A percentile compares a stretch with the other conserved stretches of the same genome.
phyloP scores from a whole-genome alignment of 306 rosid genomes.

The Lathyrus aphaca region DNA sequence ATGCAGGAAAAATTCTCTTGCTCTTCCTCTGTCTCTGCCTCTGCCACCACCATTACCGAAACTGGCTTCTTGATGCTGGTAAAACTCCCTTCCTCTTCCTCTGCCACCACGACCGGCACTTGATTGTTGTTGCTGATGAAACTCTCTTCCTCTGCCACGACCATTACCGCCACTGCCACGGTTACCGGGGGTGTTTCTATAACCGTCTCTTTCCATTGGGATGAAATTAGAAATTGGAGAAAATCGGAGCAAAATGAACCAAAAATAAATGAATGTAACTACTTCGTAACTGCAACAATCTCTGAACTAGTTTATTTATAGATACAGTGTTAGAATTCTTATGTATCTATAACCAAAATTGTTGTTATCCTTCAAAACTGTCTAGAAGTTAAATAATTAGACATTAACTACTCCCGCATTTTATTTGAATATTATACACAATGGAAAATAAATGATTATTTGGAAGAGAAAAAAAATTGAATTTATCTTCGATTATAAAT shows the following conservation, averaged over 20 bases:
- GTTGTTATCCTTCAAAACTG: too few species aligned
- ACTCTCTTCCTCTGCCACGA: not conserved
- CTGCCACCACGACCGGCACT: not conserved
- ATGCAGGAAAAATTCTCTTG: not conserved
- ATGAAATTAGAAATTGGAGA: constrained; percentile 35
- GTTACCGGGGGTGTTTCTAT: not conserved
- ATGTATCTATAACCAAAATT: too few species aligned
- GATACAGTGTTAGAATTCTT: too few species aligned
- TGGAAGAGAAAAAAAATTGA: too few species aligned
- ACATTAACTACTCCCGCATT: too few species aligned
- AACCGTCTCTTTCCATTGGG: constrained; percentile 38
- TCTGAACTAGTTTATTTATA: too few species aligned
- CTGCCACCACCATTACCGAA: not conserved
- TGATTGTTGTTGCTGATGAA: too few species aligned
- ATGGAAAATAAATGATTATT: too few species aligned
- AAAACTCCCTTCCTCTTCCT: not conserved
- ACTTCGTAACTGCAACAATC: too few species aligned
- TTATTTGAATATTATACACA: too few species aligned
- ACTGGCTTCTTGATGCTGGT: not conserved
- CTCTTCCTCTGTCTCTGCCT: constrained; percentile 1
- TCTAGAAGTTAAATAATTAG: too few species aligned
- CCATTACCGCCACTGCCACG: not conserved
- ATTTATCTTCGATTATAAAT: too few species aligned
- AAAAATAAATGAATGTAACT: not conserved
- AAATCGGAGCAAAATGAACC: constrained; percentile 24